Conservation (phyloP, 768 basidiomycete genomes). For the Panus rudis region DNA sequence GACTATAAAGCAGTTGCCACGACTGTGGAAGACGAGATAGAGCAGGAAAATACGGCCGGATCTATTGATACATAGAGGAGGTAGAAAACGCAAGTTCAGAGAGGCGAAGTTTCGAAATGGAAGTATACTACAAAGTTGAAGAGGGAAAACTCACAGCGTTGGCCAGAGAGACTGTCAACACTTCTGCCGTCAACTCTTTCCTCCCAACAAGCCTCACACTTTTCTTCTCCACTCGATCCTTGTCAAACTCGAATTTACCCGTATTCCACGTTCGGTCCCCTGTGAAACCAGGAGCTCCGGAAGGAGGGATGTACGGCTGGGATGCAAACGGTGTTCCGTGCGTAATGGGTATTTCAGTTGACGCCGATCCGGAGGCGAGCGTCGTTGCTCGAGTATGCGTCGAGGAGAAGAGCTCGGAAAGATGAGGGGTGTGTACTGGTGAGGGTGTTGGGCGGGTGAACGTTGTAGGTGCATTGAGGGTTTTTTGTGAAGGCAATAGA, state of each 20-base stretch:
- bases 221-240: slow-evolving; percentile 31
- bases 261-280: slow-evolving; percentile 67
- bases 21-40: slow-evolving; percentile 59
- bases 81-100: background rate
- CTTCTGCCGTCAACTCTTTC: slow-evolving; percentile 42
- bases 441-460: slow-evolving; percentile 5
- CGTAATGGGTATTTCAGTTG: slow-evolving; percentile 23
- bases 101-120: background rate
- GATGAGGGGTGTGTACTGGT: background rate
- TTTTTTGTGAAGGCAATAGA: too few species aligned
- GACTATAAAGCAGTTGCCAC: slow-evolving; percentile 82
- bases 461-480: slow-evolving; percentile 2
- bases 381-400: slow-evolving; percentile 4
- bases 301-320: slow-evolving; percentile 38
- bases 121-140: background rate
- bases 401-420: too few species aligned
- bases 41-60: slow-evolving; percentile 67
- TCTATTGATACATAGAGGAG: slow-evolving; percentile 29
- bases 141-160: slow-evolving; percentile 43
- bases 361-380: too few species aligned
- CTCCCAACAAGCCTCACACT: slow-evolving; percentile 49
- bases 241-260: slow-evolving; percentile 32
- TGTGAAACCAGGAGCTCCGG: slow-evolving; percentile 71
- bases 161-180: slow-evolving; percentile 50
- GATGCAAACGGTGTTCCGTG: slow-evolving; percentile 49